These are phyloP conservation scores for Antarctomyces pellizariae DNA, from an alignment of 495 filamentous ascomycete genomes.

Conservation along the genomic window DNA sequence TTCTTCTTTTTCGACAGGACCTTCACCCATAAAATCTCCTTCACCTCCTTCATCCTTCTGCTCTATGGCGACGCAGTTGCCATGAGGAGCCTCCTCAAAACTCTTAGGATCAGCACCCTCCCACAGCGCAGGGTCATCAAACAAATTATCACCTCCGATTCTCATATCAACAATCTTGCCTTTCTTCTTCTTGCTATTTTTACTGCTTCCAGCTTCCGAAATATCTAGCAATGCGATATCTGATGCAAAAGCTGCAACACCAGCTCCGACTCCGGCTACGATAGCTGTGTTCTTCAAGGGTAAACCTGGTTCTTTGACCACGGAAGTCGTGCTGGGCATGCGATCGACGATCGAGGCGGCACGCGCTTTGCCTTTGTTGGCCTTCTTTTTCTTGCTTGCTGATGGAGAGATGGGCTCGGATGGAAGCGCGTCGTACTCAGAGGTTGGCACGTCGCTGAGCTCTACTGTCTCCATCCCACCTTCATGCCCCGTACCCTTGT, in stretches of 20 bases:
- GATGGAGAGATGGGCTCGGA: too few relatives aligned
- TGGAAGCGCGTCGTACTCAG: too few relatives aligned
- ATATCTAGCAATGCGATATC: too few relatives aligned
- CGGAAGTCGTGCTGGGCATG: too few relatives aligned
- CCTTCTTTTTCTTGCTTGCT: too few relatives aligned
- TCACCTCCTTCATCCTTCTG: constrained; percentile 4
- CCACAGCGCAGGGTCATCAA: constrained; percentile 23
- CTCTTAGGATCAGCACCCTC: constrained; percentile 24
- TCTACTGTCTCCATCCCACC: too few relatives aligned
- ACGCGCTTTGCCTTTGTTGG: too few relatives aligned
- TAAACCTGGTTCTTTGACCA: too few relatives aligned
- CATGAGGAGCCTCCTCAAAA: constrained; percentile 11
- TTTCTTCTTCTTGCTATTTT: constrained; percentile 12
- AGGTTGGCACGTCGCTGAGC: too few relatives aligned
- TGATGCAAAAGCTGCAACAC: constrained; percentile 9
- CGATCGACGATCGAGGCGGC: too few relatives aligned
- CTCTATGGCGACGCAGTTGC: constrained; percentile 1
- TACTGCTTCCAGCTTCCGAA: constrained; percentile 12
- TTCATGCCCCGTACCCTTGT: too few relatives aligned
- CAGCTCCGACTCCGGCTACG: constrained; percentile 8
- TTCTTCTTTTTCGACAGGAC: too few relatives aligned
- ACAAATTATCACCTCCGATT: constrained; percentile 18
- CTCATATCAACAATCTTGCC: constrained; percentile 13
- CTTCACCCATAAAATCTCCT: constrained; percentile 6
- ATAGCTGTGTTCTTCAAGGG: constrained; percentile 3